Base-by-base conservation (phyloP, 345 rosid genomes). In the Odontarrhena argentea region DNA sequence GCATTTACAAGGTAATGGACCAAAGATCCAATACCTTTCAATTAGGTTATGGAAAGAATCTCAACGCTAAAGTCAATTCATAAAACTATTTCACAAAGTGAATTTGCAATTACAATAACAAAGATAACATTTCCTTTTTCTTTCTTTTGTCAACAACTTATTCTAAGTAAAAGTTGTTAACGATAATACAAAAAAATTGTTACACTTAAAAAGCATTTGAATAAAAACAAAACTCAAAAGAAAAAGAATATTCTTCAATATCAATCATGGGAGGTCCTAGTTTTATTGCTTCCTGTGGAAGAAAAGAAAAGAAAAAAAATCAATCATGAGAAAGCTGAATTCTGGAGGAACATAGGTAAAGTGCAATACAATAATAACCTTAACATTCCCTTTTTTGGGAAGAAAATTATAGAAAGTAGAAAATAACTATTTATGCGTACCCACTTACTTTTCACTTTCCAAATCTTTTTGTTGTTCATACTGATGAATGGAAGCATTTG, bases 331-430 rank as follows among this genome's bases (percentile, higher is more conserved):
- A 56, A 65, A 32, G 38, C 38, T 65, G 54, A 49, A 9, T 50
- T 58, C 58, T 2, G 71, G 11, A 61, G 34, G 61, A 58, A 65
- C 51, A 65, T 65, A 73, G 65, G 60, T 35, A 42, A 58, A 50
- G 76, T 50, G 55, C 48, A 59, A 65, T 55, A 65, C 45, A 40
- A 32, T 22, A 65, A 59, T 22, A 65, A 65, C 77, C 77, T 58
- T 66, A 73, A 66, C 72, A 66, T 66, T 66, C 62, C 76, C 72
- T 14, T 42, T 66, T 73, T 18, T 11, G 77, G 76, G 60, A 66
- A 51, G 52, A 66, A 51, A 50, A 50, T 1, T 48, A 49, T 37
- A 4, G 10, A n/a, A 40, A 42, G 41, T 13, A 49, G 4, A 34
- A 34, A 41, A 56, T 40, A 34, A n/a, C 25, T 3, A 28, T 41